Percentiles rank a stretch among this genome's conserved stretches.
Conservation (phyloP, 306 rosid genomes). For the Alnus glutinosa region DNA sequence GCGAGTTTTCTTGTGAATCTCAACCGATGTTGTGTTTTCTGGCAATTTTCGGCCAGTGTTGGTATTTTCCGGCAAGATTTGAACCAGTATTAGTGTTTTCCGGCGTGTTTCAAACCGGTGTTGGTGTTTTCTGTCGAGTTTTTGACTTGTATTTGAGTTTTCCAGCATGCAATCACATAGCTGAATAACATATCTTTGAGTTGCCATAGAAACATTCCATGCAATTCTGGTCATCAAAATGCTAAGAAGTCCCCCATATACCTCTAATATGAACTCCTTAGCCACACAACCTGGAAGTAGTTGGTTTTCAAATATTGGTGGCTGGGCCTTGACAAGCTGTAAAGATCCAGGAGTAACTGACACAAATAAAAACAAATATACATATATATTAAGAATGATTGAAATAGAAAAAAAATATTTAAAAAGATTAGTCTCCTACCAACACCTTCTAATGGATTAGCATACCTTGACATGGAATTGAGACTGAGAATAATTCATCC, state of each 20-base stretch:
- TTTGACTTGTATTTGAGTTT: no score
- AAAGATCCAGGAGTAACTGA: slow-evolving; percentile 47
- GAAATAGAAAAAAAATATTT: neutral
- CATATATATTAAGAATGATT: slow-evolving; percentile 2
- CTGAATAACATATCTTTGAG: neutral
- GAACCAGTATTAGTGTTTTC: no score
- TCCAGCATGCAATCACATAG: neutral
- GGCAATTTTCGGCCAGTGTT: no score
- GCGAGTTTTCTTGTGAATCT: no score
- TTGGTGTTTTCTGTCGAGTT: no score
- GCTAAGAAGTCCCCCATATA: slow-evolving; percentile 7
- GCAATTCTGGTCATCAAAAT: neutral
- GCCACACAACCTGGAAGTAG: slow-evolving; percentile 42
- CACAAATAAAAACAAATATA: neutral
- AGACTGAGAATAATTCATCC: slow-evolving; percentile 16
- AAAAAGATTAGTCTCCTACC: neutral
- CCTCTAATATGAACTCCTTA: slow-evolving; percentile 53
- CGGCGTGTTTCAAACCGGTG: no score
- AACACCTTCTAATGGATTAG: slow-evolving; percentile 2
- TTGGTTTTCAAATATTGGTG: slow-evolving; percentile 23
- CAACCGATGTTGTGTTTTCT: no score
- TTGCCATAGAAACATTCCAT: slow-evolving; percentile 2
- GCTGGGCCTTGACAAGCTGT: slow-evolving; percentile 28
- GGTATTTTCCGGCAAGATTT: no score
- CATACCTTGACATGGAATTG: slow-evolving; percentile 45